Evolutionary conservation across 768 basidiomycete genomes (phyloP).

Genomic region (Mycena rosella): DNA sequence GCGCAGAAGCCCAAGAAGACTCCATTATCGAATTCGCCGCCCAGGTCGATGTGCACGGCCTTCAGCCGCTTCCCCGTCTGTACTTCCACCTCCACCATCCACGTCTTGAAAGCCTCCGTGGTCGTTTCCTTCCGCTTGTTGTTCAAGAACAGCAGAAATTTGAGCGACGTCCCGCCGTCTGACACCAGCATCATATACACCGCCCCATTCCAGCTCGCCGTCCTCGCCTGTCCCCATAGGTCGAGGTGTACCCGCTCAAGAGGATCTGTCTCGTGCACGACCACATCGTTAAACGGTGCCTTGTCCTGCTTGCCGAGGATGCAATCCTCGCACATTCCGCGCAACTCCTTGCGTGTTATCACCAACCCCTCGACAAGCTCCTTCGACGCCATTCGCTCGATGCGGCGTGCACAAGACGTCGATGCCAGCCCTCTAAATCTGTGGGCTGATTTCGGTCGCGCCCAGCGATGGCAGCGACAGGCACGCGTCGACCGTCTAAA

Average conservation of each 20-base stretch:
- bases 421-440: constrained; percentile 42
- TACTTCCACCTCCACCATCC: too few relatives aligned
- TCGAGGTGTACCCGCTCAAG: constrained; percentile 41
- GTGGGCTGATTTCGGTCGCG: constrained; percentile 35
- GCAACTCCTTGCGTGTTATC: constrained; percentile 8
- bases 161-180: constrained; percentile 35
- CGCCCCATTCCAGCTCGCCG: constrained; percentile 26
- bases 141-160: constrained; percentile 35
- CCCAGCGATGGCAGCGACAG: constrained; percentile 16
- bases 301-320: constrained; percentile 42
- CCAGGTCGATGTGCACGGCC: constrained; percentile 38
- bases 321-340: constrained; percentile 42
- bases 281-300: constrained; percentile 39
- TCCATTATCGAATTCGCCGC: constrained; percentile 43
- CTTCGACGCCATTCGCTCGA: constrained; percentile 29
- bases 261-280: constrained; percentile 24
- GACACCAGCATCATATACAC: constrained; percentile 42
- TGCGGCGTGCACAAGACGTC: constrained; percentile 39
- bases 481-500: background rate
- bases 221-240: constrained; percentile 40
- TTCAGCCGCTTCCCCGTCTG: constrained; percentile 34
- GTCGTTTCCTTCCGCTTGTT: constrained; percentile 39
- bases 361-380: constrained; percentile 39
- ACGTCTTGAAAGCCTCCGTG: constrained; percentile 31
- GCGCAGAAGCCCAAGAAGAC: constrained; percentile 36